Conservation (phyloP, 495 filamentous ascomycete species). For the Penicillium riverlandense region DNA sequence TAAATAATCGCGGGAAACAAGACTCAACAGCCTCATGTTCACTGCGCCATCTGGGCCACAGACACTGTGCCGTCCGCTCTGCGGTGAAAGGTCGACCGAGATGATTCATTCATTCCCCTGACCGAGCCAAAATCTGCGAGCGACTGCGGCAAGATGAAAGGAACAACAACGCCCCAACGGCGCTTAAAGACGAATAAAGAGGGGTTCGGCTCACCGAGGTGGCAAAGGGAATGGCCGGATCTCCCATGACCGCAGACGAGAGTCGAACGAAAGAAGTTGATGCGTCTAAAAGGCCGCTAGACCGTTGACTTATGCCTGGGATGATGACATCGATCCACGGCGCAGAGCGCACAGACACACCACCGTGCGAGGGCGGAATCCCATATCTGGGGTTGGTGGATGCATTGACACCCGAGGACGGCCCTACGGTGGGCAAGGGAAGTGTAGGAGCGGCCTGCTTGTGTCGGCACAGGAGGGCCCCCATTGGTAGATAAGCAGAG, state of each 20-base stretch:
- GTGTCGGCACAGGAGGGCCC: no score
- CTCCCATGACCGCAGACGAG: constrained; percentile 1
- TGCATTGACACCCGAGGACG: not conserved
- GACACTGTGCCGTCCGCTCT: not conserved
- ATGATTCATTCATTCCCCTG: no score
- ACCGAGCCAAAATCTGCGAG: no score
- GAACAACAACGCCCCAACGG: constrained; percentile 8
- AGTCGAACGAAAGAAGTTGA: constrained; percentile 11
- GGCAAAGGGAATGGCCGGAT: not conserved
- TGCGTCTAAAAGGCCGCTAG: constrained; percentile 13
- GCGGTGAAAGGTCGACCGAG: no score
- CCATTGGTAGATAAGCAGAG: no score
- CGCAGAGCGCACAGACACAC: constrained; percentile 15
- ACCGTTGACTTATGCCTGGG: constrained; percentile 11
- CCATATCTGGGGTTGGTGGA: constrained; percentile 15
- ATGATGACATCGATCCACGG: constrained; percentile 14
- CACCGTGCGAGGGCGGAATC: constrained; percentile 10
- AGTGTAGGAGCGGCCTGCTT: no score
- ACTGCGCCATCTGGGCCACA: not conserved
- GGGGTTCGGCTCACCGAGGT: not conserved
- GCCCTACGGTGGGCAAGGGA: no score
- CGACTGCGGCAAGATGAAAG: no score
- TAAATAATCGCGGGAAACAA: constrained; percentile 16
- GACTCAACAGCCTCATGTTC: not conserved
- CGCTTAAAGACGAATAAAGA: constrained; percentile 7